A percentile compares a stretch with the other conserved stretches of the same genome.
These are phyloP conservation scores for Neophaeococcomyces mojaviensis DNA, from an alignment of 2,329 filamentous ascomycete genomes.

Conservation along the genomic window DNA sequence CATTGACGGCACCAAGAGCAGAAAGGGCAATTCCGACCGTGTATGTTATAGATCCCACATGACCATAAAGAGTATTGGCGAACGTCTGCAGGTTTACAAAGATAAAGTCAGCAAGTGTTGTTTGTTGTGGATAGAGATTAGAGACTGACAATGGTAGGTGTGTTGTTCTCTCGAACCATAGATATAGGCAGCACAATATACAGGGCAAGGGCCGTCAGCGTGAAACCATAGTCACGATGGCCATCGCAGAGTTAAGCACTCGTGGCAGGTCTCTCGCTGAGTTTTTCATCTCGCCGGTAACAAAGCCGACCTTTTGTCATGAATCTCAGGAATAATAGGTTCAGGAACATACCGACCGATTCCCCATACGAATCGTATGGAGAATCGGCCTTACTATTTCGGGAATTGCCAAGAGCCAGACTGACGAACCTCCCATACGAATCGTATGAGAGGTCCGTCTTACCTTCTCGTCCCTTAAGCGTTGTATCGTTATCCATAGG, in stretches of 20 bases:
- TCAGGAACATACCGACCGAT: too few relatives aligned
- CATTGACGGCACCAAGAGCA: neutral
- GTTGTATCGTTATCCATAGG: too few relatives aligned
- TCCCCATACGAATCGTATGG: too few relatives aligned
- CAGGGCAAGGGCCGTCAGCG: neutral
- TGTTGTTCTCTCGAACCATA: neutral
- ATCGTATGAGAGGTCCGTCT: too few relatives aligned
- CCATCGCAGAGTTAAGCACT: neutral
- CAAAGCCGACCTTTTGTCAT: slow-evolving; percentile 30
- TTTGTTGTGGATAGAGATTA: too few relatives aligned
- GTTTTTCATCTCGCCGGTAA: slow-evolving; percentile 5
- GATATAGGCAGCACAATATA: neutral
- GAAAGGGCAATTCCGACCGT: too few relatives aligned
- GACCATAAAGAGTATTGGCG: neutral
- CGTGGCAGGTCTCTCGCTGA: neutral
- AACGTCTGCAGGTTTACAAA: too few relatives aligned
- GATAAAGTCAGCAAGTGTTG: too few relatives aligned
- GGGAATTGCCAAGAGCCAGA: too few relatives aligned
- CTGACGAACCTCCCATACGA: too few relatives aligned
- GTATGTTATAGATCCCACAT: too few relatives aligned
- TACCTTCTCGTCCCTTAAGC: too few relatives aligned
- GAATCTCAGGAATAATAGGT: slow-evolving; percentile 39
- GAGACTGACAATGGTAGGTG: neutral
- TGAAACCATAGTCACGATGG: neutral
- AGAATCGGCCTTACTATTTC: slow-evolving; percentile 36